Evolutionary conservation across 2,329 filamentous ascomycete genomes (phyloP), one percentile per base, ranked within the genome.

Genomic region (Chaetothyriales sp.): DNA sequence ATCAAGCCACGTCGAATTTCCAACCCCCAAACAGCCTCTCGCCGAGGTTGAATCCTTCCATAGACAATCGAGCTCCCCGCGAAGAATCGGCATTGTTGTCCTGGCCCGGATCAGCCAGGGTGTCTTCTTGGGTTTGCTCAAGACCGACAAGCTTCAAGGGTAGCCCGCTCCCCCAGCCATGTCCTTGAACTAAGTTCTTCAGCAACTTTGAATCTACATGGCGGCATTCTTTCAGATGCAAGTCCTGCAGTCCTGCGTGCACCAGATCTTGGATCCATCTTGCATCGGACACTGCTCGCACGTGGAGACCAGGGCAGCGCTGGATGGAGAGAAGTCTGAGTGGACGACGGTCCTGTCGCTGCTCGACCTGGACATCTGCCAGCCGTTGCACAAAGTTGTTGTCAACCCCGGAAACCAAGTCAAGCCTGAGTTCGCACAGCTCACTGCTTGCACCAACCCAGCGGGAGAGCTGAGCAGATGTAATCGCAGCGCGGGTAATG

Each of bases 331-430:
- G 45, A 18, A 10, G n/a, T 4, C 20, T 47, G 20, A 47, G 18
- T 18, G 18, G n/a, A 4, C 18, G 2, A 8, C 9, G 45, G 8
- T 18, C 20, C 7, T 32, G n/a, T 20, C 18, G 43, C 43, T 18
- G 19, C 15, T 49, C 18, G 18, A 47, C 51, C 55, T 10, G 53
- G 53, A n/a, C 12, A 20, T n/a, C 15, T 51, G 64, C 64, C 1
- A 67, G 51, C 64, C 65, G 66, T 32, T 63, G 49, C 44, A 67
- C 53, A 49, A 67, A 66, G n/a, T 63, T 62, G 0, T 56, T 59
- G 22, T 65, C 62, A 0, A 60, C 64, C 5, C 64, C 65, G 4
- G 59, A 56, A 32, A 65, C 65, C 28, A 63, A 65, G 36, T 59
- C 60, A 25, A 67, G 49, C 44, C 61, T 62, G 49, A 67, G 47